Evolutionary conservation across 2,329 filamentous ascomycete species (phyloP).

Genomic region (Rhinocladiella similis): DNA sequence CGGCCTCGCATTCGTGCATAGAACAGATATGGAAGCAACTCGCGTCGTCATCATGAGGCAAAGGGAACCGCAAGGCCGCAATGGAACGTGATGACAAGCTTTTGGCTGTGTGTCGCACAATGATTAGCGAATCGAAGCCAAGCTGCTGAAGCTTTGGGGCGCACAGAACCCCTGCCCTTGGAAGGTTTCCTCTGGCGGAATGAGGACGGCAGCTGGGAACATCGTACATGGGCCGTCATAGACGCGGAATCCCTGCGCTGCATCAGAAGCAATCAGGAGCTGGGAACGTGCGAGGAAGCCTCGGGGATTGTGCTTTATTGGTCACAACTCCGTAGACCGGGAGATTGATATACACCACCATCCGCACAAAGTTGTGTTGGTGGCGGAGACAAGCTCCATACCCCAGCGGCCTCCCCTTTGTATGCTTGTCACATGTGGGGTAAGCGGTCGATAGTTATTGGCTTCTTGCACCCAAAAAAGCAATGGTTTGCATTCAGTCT

Average conservation of each 20-base stretch:
- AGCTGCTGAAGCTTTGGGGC: background rate
- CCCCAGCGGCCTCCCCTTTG: background rate
- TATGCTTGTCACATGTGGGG: background rate
- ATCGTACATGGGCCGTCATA: background rate
- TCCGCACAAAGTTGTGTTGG: background rate
- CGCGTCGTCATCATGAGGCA: background rate
- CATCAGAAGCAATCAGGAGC: background rate
- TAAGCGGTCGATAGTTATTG: background rate
- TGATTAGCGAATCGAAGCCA: background rate
- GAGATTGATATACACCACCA: background rate
- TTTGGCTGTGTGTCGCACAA: background rate
- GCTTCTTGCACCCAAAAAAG: too few relatives aligned
- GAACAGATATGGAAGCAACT: background rate
- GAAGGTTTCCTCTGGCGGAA: background rate
- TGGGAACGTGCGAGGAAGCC: too few relatives aligned
- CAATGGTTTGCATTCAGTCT: background rate
- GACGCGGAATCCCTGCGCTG: background rate
- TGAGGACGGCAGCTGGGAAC: background rate
- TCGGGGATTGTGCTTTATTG: too few relatives aligned
- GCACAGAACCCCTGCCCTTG: background rate
- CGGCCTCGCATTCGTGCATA: background rate
- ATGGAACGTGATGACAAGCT: background rate
- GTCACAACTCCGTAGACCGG: background rate
- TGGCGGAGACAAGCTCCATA: conserved; percentile 1
- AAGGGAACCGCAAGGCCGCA: background rate